These are phyloP conservation scores for Macrophomina phaseolina DNA, from an alignment of 2,329 filamentous ascomycete species.

Conservation along the genomic window DNA sequence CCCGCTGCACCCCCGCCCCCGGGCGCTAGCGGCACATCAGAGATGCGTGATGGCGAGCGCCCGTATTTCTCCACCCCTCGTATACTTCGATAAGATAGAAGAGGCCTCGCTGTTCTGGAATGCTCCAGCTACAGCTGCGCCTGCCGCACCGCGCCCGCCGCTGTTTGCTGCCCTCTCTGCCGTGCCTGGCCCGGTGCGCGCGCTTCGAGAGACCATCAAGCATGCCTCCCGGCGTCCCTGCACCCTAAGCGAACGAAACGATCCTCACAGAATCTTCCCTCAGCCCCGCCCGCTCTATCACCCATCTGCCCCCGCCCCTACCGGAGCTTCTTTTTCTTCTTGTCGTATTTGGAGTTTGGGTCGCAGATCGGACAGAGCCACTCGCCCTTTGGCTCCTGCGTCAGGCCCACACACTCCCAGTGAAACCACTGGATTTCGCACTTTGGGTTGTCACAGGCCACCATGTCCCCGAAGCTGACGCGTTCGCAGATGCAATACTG, in stretches of 20 bases:
- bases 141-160: not conserved
- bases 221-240: slow-evolving; percentile 3
- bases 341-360: slow-evolving; percentile 39
- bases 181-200: not conserved
- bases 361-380: slow-evolving; percentile 53
- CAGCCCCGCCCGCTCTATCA: not conserved
- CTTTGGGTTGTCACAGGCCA: slow-evolving; percentile 82
- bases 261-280: slow-evolving; percentile 10
- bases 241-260: slow-evolving; percentile 17
- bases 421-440: slow-evolving; percentile 89
- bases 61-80: slow-evolving; percentile 24
- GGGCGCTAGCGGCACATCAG: slow-evolving; percentile 23
- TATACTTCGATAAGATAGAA: slow-evolving; percentile 25
- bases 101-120: not conserved
- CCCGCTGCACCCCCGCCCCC: slow-evolving; percentile 14
- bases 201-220: not conserved
- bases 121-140: not conserved
- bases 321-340: slow-evolving; percentile 49
- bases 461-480: slow-evolving; percentile 86
- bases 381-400: slow-evolving; percentile 56
- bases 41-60: slow-evolving; percentile 7
- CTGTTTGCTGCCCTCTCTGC: too few species aligned
- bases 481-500: slow-evolving; percentile 84
- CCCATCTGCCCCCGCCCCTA: slow-evolving; percentile 29
- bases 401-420: slow-evolving; percentile 66